Base-by-base conservation (phyloP, 805 yeast species). In the Pichia heedii region DNA sequence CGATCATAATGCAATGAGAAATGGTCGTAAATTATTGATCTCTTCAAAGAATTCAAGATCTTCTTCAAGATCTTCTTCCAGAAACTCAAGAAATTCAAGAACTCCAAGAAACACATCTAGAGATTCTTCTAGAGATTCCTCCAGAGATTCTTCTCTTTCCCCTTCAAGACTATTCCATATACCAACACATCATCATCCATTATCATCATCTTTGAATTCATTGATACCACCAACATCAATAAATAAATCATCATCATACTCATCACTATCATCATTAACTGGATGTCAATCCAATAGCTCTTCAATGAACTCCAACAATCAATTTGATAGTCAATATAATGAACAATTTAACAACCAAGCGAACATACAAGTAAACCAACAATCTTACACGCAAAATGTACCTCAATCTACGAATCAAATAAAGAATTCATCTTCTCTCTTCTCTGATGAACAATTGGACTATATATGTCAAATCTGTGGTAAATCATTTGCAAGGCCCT, bases 401-500 rank as follows among this genome's bases (percentile, higher is more conserved):
- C n/a, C n/a, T n/a, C n/a, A n/a, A n/a, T n/a, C n/a, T n/a, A n/a
- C n/a, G n/a, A n/a, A n/a, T n/a, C n/a, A n/a, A n/a, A n/a, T n/a
- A n/a, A n/a, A n/a, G n/a, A n/a, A n/a, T n/a, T n/a, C n/a, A n/a
- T n/a, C n/a, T n/a, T n/a, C n/a, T n/a, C n/a, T n/a, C n/a, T n/a
- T n/a, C n/a, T 9, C 9, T 13, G 16, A 29, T 10, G 13, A 29
- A 10, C 16, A 29, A 29, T 15, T 29, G n/a, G 32, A 29, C 12
- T 84, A 76, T 61, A 82, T 82, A 2, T 90, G 97, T 61, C 79
- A 80, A 46, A 63, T 84, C 36, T 90, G 98, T 63, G 88, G 79
- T 34, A 88, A 87, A 62, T 68, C 81, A 39, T 90, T 90, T 60
- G 90, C 97, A 2, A 67, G 97, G 43, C 96, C 96, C 0, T 93